Percentiles rank a stretch among this genome's conserved stretches.
Evolutionary conservation across 2,329 filamentous ascomycete genomes (phyloP).

Genomic region (Trichoderma afroharzianum): DNA sequence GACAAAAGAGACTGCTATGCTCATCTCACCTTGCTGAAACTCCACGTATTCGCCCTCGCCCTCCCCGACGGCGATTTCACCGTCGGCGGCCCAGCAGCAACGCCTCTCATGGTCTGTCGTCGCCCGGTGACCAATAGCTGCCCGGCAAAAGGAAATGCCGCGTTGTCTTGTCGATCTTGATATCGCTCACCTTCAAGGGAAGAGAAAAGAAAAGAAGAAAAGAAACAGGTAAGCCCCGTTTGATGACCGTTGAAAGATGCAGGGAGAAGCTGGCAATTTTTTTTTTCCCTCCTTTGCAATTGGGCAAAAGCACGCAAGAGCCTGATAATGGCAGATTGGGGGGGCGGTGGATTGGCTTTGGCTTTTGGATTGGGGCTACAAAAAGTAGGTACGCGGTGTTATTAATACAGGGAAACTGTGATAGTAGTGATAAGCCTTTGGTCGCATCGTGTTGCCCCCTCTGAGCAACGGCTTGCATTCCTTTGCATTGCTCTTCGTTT

Average conservation of each 20-base stretch:
- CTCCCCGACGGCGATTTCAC: constrained; percentile 26
- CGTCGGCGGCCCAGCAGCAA: constrained; percentile 35
- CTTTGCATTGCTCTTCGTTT: not conserved
- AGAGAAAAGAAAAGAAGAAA: not conserved
- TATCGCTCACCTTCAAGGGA: not conserved
- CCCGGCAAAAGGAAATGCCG: not conserved
- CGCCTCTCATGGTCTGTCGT: constrained; percentile 30
- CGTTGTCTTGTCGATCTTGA: not conserved
- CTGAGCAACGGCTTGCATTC: not conserved
- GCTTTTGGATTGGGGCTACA: not conserved
- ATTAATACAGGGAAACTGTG: constrained; percentile 4
- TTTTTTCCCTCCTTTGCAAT: not conserved
- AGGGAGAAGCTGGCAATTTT: not conserved
- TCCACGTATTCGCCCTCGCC: constrained; percentile 38
- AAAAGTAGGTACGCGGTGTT: not conserved
- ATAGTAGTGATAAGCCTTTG: not conserved
- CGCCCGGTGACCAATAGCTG: not conserved
- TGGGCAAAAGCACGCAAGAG: constrained; percentile 3
- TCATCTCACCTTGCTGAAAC: constrained; percentile 37
- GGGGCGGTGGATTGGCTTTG: constrained; percentile 5
- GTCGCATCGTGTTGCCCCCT: not conserved
- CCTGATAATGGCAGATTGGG: constrained; percentile 13
- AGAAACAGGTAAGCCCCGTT: not conserved
- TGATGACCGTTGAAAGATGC: not conserved
- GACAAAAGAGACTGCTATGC: not conserved